Conservation (phyloP, 1,284 basidiomycete genomes). For the Tilletia caries region DNA sequence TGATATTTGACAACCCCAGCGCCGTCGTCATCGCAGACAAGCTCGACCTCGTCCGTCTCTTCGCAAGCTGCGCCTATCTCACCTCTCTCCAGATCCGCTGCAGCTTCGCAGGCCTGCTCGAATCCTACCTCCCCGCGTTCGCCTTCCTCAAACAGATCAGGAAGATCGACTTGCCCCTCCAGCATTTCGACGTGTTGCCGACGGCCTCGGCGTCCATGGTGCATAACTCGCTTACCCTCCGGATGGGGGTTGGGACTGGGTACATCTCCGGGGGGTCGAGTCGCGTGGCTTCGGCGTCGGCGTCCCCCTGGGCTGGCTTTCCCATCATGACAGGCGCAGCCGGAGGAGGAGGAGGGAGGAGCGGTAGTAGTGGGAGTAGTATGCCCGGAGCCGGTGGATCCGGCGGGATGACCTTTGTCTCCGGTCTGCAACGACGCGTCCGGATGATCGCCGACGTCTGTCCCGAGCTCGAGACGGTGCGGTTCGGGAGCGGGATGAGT, state of each 20-base stretch:
- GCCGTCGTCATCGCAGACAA: slow-evolving; percentile 20
- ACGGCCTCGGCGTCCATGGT: not conserved
- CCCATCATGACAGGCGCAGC: not conserved
- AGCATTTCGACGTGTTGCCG: slow-evolving; percentile 16
- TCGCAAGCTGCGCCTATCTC: slow-evolving; percentile 7
- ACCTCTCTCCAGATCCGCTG: slow-evolving; percentile 10
- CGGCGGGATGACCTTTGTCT: slow-evolving; percentile 14
- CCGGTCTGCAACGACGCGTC: slow-evolving; percentile 7
- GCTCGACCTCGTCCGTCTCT: slow-evolving; percentile 15
- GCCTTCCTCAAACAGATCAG: slow-evolving; percentile 12
- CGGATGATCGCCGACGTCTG: slow-evolving; percentile 17
- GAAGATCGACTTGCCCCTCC: slow-evolving; percentile 15
- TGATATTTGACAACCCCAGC: not conserved
- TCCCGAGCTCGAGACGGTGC: slow-evolving; percentile 10
- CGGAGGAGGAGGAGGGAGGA: too few species aligned
- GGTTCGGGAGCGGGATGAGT: slow-evolving; percentile 14
- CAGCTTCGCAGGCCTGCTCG: slow-evolving; percentile 17
- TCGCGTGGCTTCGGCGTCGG: not conserved
- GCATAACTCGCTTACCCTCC: not conserved
- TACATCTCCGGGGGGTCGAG: not conserved
- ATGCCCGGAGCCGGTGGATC: not conserved
- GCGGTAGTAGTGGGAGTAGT: too few species aligned
- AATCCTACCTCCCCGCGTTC: slow-evolving; percentile 17
- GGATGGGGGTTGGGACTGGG: not conserved
- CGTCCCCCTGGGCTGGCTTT: not conserved